These are phyloP conservation scores for Sphaerulina populicola DNA, from an alignment of 2,329 filamentous ascomycete genomes.

Conservation along the genomic window DNA sequence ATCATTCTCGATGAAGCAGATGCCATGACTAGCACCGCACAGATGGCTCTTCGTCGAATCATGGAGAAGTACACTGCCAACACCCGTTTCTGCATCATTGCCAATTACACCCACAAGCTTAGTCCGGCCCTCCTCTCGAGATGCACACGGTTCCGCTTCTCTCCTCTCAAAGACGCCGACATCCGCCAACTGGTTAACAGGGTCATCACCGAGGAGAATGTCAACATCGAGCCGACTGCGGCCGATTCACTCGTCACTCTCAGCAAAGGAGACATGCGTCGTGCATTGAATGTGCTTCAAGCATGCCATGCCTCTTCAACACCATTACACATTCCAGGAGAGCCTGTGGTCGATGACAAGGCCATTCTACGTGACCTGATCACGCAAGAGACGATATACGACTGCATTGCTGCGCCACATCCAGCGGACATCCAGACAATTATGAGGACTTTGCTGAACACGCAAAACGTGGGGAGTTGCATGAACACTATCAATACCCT, in stretches of 20 bases:
- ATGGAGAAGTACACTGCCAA: conserved; percentile 99
- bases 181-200: conserved; percentile 79
- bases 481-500: conserved; percentile 79
- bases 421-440: conserved; percentile 82
- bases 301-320: conserved; percentile 90
- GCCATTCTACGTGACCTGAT: conserved; percentile 72
- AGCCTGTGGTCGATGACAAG: conserved; percentile 43
- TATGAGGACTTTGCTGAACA: conserved; percentile 70
- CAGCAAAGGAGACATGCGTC: conserved; percentile 92
- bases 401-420: conserved; percentile 91
- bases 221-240: conserved; percentile 74
- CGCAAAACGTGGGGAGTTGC: conserved; percentile 80
- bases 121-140: conserved; percentile 84
- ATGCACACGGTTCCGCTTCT: conserved; percentile 92
- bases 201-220: conserved; percentile 77
- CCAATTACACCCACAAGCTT: conserved; percentile 97
- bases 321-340: conserved; percentile 45
- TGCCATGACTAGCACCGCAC: conserved; percentile 96
- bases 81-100: conserved; percentile 95
- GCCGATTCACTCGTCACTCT: conserved; percentile 74
- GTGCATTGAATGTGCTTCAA: conserved; percentile 89
- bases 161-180: conserved; percentile 79
- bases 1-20: conserved; percentile 99
- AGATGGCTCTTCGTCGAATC: conserved; percentile 92
- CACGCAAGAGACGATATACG: conserved; percentile 87